Conservation (phyloP, 176 grass and related monocot species). For the Lolium multiflorum region DNA sequence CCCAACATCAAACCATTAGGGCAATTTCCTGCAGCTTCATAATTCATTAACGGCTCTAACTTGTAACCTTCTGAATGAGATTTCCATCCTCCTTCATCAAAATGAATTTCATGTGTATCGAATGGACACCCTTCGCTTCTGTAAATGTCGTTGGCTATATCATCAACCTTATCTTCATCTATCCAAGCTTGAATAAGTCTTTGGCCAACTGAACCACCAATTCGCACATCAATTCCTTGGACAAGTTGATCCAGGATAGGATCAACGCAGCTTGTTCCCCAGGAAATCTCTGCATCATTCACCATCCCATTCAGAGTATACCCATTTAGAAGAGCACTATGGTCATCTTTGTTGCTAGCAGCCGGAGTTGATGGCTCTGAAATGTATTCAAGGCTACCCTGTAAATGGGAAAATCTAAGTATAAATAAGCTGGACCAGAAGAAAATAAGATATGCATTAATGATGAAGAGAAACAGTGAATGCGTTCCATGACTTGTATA, state of each 20-base stretch:
- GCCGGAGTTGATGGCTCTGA: constrained; percentile 67
- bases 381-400: constrained; percentile 76
- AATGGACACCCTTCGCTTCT: constrained; percentile 51
- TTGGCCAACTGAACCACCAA: constrained; percentile 65
- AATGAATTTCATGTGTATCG: constrained; percentile 59
- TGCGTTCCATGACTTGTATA: constrained; percentile 21
- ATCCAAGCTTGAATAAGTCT: constrained; percentile 78
- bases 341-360: constrained; percentile 54
- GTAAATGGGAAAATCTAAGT: constrained; percentile 21
- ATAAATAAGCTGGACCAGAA: constrained; percentile 24
- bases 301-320: constrained; percentile 54
- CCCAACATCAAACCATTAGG: constrained; percentile 58
- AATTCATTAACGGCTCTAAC: constrained; percentile 53
- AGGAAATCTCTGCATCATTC: constrained; percentile 51
- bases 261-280: constrained; percentile 68
- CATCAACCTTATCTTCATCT: constrained; percentile 72
- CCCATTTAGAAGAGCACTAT: constrained; percentile 53
- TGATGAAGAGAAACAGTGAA: constrained; percentile 23
- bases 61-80: constrained; percentile 51
- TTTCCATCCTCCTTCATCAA: constrained; percentile 64
- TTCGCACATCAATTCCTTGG: constrained; percentile 54
- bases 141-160: constrained; percentile 53
- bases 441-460: not conserved
- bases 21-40: constrained; percentile 52
- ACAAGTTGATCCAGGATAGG: constrained; percentile 72